Evolutionary conservation across 345 rosid genomes (phyloP).

Genomic region (Erodium maritimum): DNA sequence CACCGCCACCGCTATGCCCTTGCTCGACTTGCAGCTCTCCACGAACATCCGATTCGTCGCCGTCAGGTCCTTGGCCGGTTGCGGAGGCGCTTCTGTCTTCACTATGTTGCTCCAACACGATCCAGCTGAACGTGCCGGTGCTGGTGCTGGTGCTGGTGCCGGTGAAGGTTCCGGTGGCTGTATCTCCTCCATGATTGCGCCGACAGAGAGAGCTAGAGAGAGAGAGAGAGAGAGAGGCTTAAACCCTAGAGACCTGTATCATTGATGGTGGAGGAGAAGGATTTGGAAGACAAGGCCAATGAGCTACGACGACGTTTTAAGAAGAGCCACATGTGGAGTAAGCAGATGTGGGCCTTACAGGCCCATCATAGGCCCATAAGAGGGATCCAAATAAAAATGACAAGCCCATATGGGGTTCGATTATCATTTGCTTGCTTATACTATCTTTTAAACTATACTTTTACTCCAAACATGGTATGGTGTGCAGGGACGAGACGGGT

Average conservation of each 20-base stretch:
- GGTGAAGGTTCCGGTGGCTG: constrained; percentile 10
- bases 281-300: neutral
- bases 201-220: neutral
- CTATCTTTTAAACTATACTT: too few species aligned
- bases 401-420: too few species aligned
- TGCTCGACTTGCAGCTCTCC: constrained; percentile 56
- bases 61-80: constrained; percentile 15
- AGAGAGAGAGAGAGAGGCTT: neutral
- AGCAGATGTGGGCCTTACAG: too few species aligned
- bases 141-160: constrained; percentile 6
- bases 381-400: too few species aligned
- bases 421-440: too few species aligned
- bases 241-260: constrained; percentile 9
- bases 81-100: constrained; percentile 27
- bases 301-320: neutral
- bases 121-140: constrained; percentile 13
- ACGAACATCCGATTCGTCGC: constrained; percentile 26
- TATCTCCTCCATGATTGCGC: constrained; percentile 12
- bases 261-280: neutral
- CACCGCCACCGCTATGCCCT: constrained; percentile 67
- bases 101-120: constrained; percentile 72
- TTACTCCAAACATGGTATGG: too few species aligned
- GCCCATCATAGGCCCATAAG: too few species aligned
- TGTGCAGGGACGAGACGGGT: too few species aligned
- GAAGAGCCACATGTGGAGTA: neutral